Percentiles rank a stretch among this genome's conserved stretches.
phyloP scores from a whole-genome alignment of 208 protist species.

The Trypanosomatidae sp. region DNA sequence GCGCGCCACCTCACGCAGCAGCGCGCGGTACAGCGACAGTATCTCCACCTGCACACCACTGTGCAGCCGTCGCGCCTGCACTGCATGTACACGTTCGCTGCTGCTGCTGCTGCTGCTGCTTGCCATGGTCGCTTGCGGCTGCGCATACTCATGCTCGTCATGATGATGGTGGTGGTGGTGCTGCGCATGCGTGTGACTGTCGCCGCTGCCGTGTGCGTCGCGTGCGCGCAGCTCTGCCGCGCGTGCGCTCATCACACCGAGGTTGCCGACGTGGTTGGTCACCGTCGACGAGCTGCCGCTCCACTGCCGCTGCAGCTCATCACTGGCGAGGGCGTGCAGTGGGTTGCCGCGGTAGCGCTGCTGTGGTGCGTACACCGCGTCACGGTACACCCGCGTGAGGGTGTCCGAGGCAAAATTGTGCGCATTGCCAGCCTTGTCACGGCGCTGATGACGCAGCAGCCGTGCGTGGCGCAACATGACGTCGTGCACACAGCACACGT shows the following conservation, averaged over 20 bases:
- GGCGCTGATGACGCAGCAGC: conserved; percentile 16
- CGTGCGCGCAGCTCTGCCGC: conserved; percentile 7
- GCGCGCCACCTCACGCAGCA: conserved; percentile 36
- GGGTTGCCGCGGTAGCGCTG: conserved; percentile 14
- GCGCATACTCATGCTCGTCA: background rate
- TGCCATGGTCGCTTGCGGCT: background rate
- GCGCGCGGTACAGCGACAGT: conserved; percentile 42
- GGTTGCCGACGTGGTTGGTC: conserved; percentile 36
- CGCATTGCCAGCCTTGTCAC: conserved; percentile 28
- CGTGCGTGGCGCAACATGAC: conserved; percentile 2
- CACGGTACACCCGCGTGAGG: conserved; percentile 50
- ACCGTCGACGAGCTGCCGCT: conserved; percentile 7
- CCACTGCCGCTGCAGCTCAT: background rate
- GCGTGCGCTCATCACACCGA: conserved; percentile 31
- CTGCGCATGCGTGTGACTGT: conserved; percentile 5
- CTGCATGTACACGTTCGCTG: background rate
- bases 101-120: background rate
- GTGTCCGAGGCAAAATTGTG: conserved; percentile 63
- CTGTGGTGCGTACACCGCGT: conserved; percentile 34
- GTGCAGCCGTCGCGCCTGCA: conserved; percentile 10
- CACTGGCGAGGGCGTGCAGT: conserved; percentile 8
- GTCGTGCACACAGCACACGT: conserved; percentile 1
- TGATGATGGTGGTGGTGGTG: background rate
- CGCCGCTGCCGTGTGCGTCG: background rate
- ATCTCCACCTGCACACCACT: conserved; percentile 78